Evolutionary conservation across 805 yeast genomes (phyloP), one percentile per base, ranked within the genome.

Genomic region (Cyberlindnera xishuangbannaensis): DNA sequence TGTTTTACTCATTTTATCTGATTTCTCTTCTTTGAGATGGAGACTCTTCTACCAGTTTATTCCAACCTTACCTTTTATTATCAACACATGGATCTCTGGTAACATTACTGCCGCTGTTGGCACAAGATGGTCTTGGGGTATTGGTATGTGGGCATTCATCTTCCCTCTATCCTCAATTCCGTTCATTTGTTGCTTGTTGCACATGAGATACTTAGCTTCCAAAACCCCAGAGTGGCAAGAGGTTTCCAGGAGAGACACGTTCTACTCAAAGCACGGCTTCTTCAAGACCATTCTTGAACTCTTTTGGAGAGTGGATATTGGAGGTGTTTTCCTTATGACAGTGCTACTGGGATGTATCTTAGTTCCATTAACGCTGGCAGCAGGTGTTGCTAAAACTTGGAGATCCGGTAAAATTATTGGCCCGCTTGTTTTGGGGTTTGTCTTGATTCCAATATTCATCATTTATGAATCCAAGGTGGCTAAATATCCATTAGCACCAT

Each of bases 61-160:
- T 23, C 85, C 88, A 16, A 74, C 85, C 4, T 64, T 76, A 48
- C 90, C 90, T 2, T 78, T 70, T 47, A 73, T 83, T 47, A 76
- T 83, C 57, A 83, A 79, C 58, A 78, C 90, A 12, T 83, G 92
- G 92, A 67, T 81, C 36, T 59, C 78, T 18, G 90, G 86, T 50
- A 62, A 76, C 46, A 63, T 83, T 30, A 58, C 70, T 12, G 43
- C 54, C 7, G 59, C 59, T 21, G 59, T 59, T 10, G 56, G 56
- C 18, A 4, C 34, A 10, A 51, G 65, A 21, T 78, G 85, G 79
- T 65, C 76, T 10, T 82, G 88, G 88, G 80, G 79, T 48, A 73
- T 80, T 45, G 87, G 80, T 25, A 80, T 82, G 72, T 82, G 83
- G 83, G 86, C 87, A 2, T 76, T 78, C 46, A 78, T 82, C 43